These are phyloP conservation scores for Raffaelea arxii DNA, from an alignment of 2,329 filamentous ascomycete genomes.

Conservation along the genomic window DNA sequence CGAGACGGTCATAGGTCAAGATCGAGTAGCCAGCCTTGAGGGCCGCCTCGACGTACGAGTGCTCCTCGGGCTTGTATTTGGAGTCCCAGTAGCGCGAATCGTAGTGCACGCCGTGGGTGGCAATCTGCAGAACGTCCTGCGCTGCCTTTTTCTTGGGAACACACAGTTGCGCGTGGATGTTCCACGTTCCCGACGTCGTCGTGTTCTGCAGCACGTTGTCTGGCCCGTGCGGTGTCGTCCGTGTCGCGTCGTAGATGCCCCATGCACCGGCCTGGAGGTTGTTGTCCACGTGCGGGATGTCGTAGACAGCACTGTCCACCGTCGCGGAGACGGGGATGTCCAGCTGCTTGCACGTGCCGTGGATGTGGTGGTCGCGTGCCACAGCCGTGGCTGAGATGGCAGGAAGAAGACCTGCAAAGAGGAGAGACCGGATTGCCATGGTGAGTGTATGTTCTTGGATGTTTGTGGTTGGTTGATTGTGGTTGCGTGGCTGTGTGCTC, in stretches of 20 bases:
- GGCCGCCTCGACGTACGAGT: constrained; percentile 26
- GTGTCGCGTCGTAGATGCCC: constrained; percentile 8
- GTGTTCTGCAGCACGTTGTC: constrained; percentile 2
- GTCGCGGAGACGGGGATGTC: not conserved
- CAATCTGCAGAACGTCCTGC: constrained; percentile 22
- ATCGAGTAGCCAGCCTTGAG: constrained; percentile 26
- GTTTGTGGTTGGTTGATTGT: not conserved
- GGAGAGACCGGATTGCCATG: not conserved
- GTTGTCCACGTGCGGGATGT: not conserved
- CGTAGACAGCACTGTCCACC: not conserved
- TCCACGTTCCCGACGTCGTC: constrained; percentile 10
- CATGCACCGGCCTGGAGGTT: constrained; percentile 1
- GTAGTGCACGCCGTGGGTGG: constrained; percentile 27
- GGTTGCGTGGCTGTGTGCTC: no score
- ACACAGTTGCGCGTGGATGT: constrained; percentile 13
- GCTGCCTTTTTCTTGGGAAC: constrained; percentile 4
- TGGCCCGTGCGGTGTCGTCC: constrained; percentile 4
- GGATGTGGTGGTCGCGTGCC: not conserved
- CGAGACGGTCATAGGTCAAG: constrained; percentile 28
- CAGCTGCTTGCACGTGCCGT: constrained; percentile 1
- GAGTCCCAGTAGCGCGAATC: constrained; percentile 19
- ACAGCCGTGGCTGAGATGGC: not conserved
- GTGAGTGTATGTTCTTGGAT: not conserved
- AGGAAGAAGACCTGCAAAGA: not conserved
- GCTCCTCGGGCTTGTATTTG: constrained; percentile 18